Conservation (phyloP, 2,329 filamentous ascomycete genomes). For the Herpotrichia juniperi region DNA sequence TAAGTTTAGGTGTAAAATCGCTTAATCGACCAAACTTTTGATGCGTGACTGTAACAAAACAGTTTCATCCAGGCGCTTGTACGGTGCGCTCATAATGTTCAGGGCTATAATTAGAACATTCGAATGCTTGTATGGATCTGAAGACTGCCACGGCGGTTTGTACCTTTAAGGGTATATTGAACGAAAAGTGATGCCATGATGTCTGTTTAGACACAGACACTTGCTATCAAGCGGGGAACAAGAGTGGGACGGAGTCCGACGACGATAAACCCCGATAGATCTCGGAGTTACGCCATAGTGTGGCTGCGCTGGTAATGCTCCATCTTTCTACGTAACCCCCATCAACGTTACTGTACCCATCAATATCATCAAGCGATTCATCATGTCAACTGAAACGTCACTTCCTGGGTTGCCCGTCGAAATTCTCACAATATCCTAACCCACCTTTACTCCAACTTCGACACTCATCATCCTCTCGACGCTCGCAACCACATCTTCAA, state of each 20-base stretch:
- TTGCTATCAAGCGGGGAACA: slow-evolving; percentile 4
- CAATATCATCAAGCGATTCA: neutral
- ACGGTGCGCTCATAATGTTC: neutral
- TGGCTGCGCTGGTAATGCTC: neutral
- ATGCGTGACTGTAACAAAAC: too few relatives aligned
- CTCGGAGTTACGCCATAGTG: neutral
- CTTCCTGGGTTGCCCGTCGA: neutral
- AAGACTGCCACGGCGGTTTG: neutral
- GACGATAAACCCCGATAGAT: neutral
- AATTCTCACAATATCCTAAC: neutral
- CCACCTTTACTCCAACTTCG: neutral
- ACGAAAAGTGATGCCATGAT: neutral
- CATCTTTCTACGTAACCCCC: neutral
- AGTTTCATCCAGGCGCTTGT: slow-evolving; percentile 15
- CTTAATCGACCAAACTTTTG: too few relatives aligned
- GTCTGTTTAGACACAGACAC: neutral
- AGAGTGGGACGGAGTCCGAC: neutral
- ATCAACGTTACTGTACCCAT: neutral
- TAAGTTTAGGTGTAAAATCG: too few relatives aligned
- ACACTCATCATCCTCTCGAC: neutral
- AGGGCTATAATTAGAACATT: neutral
- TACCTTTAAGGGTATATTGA: neutral
- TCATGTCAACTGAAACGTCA: neutral
- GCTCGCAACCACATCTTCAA: too few relatives aligned
- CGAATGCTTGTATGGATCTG: too few relatives aligned